Percentiles rank a stretch among this genome's conserved stretches.
Conservation (phyloP, 1,139 yeast species). For the Blastobotrys persicus region DNA sequence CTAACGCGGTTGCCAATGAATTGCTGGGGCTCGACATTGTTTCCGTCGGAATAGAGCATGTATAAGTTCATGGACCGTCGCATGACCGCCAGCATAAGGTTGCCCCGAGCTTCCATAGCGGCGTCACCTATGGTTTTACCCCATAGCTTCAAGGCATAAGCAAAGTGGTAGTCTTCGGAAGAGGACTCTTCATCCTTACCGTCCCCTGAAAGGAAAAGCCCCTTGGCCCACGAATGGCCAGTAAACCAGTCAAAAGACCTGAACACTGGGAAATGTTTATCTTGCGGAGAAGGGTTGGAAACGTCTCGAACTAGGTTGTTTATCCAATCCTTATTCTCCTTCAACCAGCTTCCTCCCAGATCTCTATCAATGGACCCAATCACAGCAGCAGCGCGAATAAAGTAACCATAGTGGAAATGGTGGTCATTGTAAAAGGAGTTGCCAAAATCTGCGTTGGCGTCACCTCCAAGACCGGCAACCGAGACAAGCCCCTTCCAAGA, state of each 20-base stretch:
- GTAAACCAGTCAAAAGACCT: slow-evolving; percentile 73
- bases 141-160: slow-evolving; percentile 75
- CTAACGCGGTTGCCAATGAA: slow-evolving; percentile 60
- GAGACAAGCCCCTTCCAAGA: slow-evolving; percentile 65
- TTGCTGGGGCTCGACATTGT: slow-evolving; percentile 43
- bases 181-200: slow-evolving; percentile 76
- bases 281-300: slow-evolving; percentile 60
- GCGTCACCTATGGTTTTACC: slow-evolving; percentile 60
- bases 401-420: slow-evolving; percentile 72
- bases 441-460: slow-evolving; percentile 55
- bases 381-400: slow-evolving; percentile 68
- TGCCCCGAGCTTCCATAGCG: slow-evolving; percentile 65
- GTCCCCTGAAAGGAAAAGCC: slow-evolving; percentile 62
- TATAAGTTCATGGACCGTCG: slow-evolving; percentile 59
- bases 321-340: slow-evolving; percentile 57
- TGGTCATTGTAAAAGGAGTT: slow-evolving; percentile 66
- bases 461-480: slow-evolving; percentile 44
- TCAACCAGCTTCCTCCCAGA: slow-evolving; percentile 61
- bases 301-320: slow-evolving; percentile 64
- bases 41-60: slow-evolving; percentile 54
- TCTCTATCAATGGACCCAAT: slow-evolving; percentile 58
- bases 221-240: slow-evolving; percentile 83
- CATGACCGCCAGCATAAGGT: slow-evolving; percentile 64
- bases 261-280: slow-evolving; percentile 63
- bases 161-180: slow-evolving; percentile 66